Conservation (phyloP, 257 asterid species). For the Cordia subcordata region DNA sequence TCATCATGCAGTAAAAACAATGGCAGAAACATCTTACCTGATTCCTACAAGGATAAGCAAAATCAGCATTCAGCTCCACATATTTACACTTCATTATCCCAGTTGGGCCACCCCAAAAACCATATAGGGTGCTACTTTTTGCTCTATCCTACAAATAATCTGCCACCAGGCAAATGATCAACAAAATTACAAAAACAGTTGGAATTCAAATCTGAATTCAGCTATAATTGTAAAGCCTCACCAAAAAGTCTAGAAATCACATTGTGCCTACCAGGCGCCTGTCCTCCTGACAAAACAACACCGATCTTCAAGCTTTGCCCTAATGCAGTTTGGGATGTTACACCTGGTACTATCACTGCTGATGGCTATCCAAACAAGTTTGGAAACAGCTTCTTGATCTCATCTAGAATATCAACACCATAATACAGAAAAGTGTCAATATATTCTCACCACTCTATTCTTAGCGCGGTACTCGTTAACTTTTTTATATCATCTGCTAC, state of each 20-base stretch:
- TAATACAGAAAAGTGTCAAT: too few relatives aligned
- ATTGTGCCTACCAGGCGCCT: slow-evolving; percentile 98
- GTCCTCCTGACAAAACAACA: slow-evolving; percentile 91
- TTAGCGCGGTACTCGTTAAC: too few relatives aligned
- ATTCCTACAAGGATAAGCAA: slow-evolving; percentile 82
- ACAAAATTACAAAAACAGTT: background rate
- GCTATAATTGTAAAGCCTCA: slow-evolving; percentile 8
- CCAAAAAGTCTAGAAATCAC: slow-evolving; percentile 91
- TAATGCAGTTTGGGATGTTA: slow-evolving; percentile 22
- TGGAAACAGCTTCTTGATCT: slow-evolving; percentile 84
- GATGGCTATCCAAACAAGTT: slow-evolving; percentile 84
- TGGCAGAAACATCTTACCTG: slow-evolving; percentile 42
- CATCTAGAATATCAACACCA: slow-evolving; percentile 40
- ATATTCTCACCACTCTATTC: too few relatives aligned
- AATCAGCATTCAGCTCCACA: slow-evolving; percentile 68
- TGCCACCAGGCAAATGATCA: slow-evolving; percentile 19
- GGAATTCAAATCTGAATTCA: background rate
- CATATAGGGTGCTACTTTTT: slow-evolving; percentile 82
- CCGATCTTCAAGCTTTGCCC: slow-evolving; percentile 60
- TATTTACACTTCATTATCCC: slow-evolving; percentile 90
- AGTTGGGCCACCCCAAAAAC: slow-evolving; percentile 94
- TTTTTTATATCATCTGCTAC: too few relatives aligned
- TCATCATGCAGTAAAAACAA: background rate
- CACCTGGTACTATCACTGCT: slow-evolving; percentile 57
- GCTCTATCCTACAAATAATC: slow-evolving; percentile 78